phyloP scores from a whole-genome alignment of 345 rosid species.

The Eucalyptus virginea region DNA sequence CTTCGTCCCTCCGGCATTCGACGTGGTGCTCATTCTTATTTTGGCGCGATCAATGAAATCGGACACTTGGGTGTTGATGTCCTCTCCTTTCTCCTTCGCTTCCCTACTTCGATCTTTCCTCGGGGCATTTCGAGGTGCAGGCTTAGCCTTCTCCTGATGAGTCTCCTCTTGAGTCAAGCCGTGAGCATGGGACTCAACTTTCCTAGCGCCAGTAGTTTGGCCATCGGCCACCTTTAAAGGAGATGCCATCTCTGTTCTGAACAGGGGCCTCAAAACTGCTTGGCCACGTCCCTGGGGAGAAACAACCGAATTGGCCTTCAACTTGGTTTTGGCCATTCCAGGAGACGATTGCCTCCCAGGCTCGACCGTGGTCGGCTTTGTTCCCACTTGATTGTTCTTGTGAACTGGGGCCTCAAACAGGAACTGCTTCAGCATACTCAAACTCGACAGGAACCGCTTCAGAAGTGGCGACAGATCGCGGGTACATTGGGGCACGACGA shows the following conservation, averaged over 20 bases:
- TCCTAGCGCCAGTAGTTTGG: neutral
- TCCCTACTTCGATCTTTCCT: neutral
- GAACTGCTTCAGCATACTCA: too few relatives aligned
- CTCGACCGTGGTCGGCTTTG: neutral
- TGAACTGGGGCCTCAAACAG: neutral
- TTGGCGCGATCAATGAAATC: slow-evolving; percentile 7
- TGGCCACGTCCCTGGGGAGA: neutral
- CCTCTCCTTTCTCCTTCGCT: neutral
- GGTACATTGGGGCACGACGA: neutral
- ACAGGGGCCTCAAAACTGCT: neutral
- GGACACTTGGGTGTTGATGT: slow-evolving; percentile 6
- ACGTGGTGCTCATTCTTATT: slow-evolving; percentile 5
- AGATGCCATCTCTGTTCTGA: neutral
- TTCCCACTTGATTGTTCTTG: neutral
- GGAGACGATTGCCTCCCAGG: neutral
- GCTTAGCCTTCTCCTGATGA: neutral
- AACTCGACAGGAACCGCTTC: neutral
- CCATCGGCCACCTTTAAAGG: neutral
- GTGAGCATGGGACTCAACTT: neutral
- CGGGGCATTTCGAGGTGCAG: neutral
- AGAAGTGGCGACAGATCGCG: neutral
- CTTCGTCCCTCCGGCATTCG: neutral
- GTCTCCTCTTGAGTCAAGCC: neutral
- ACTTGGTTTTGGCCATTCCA: neutral
- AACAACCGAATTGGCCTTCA: neutral